phyloP scores from a whole-genome alignment of 805 yeast species.

The Cyberlindnera japonica region DNA sequence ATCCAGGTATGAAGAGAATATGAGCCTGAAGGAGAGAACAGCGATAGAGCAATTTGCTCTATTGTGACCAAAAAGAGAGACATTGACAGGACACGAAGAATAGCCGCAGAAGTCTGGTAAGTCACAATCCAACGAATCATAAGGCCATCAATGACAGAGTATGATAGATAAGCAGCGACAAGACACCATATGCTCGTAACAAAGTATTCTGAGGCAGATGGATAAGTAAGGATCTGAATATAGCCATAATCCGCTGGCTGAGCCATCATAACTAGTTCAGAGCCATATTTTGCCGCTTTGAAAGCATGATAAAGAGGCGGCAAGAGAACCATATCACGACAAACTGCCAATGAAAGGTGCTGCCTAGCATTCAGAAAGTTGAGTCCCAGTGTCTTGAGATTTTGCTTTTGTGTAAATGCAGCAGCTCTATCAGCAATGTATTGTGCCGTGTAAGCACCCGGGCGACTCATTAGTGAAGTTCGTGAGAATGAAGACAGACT shows the following conservation, averaged over 20 bases:
- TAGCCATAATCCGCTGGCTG: slow-evolving; percentile 4
- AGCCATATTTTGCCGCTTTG: slow-evolving; percentile 34
- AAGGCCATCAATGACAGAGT: slow-evolving; percentile 79
- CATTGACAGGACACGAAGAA: slow-evolving; percentile 80
- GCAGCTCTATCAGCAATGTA: slow-evolving; percentile 13
- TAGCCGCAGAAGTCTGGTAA: slow-evolving; percentile 84
- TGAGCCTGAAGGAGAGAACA: slow-evolving; percentile 67
- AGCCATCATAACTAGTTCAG: slow-evolving; percentile 3
- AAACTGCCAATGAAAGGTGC: slow-evolving; percentile 70
- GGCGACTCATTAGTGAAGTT: slow-evolving; percentile 2
- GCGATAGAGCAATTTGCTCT: slow-evolving; percentile 62
- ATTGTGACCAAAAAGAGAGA: slow-evolving; percentile 67
- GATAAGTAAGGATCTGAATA: slow-evolving; percentile 40
- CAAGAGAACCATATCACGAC: slow-evolving; percentile 71
- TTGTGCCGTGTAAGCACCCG: slow-evolving; percentile 11
- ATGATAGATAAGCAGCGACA: slow-evolving; percentile 81
- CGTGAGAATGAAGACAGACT: not conserved
- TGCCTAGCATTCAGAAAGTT: slow-evolving; percentile 71
- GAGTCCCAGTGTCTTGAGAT: slow-evolving; percentile 59
- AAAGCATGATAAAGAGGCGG: slow-evolving; percentile 59
- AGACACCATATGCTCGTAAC: slow-evolving; percentile 90
- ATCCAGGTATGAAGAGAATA: slow-evolving; percentile 90
- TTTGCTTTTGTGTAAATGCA: slow-evolving; percentile 13
- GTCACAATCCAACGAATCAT: slow-evolving; percentile 94
- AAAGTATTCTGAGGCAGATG: slow-evolving; percentile 72